Conservation (phyloP, 2,329 filamentous ascomycete species). For the Lanzia echinophila region DNA sequence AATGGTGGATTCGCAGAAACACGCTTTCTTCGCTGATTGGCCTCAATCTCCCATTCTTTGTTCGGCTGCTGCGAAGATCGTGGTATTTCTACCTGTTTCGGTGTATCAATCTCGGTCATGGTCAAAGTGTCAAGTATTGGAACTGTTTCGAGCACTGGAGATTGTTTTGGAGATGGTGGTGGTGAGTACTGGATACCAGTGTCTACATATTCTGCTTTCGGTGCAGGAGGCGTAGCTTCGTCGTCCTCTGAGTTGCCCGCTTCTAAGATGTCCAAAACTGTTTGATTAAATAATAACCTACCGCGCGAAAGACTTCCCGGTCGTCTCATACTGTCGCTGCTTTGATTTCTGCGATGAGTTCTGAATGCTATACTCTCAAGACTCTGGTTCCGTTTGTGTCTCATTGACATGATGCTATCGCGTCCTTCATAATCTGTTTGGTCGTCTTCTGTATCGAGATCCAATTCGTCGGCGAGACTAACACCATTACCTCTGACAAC, state of each 20-base stretch:
- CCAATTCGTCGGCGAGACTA: conserved; percentile 85
- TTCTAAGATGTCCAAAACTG: conserved; percentile 50
- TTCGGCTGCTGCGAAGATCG: conserved; percentile 32
- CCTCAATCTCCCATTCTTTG: conserved; percentile 56
- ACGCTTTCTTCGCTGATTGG: conserved; percentile 67
- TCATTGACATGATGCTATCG: conserved; percentile 50
- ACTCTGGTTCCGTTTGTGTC: conserved; percentile 48
- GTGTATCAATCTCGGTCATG: background rate
- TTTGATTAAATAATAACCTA: conserved; percentile 46
- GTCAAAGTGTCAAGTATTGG: conserved; percentile 38
- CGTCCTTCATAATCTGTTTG: conserved; percentile 62
- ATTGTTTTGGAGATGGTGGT: conserved; percentile 61
- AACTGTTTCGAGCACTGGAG: conserved; percentile 32
- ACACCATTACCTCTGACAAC: conserved; percentile 55
- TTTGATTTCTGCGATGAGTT: conserved; percentile 49
- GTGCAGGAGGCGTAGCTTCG: conserved; percentile 33
- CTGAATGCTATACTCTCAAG: conserved; percentile 48
- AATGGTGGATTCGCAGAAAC: conserved; percentile 48
- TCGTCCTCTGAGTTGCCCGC: conserved; percentile 46
- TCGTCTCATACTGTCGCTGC: conserved; percentile 51
- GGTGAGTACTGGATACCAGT: conserved; percentile 79
- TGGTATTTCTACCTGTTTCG: conserved; percentile 23
- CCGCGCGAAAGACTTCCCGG: conserved; percentile 49
- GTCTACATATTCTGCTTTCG: conserved; percentile 58
- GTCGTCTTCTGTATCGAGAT: conserved; percentile 72